Evolutionary conservation across 2,329 filamentous ascomycete genomes (phyloP), one percentile per base, ranked within the genome.

Genomic region (Colletotrichum tabaci): DNA sequence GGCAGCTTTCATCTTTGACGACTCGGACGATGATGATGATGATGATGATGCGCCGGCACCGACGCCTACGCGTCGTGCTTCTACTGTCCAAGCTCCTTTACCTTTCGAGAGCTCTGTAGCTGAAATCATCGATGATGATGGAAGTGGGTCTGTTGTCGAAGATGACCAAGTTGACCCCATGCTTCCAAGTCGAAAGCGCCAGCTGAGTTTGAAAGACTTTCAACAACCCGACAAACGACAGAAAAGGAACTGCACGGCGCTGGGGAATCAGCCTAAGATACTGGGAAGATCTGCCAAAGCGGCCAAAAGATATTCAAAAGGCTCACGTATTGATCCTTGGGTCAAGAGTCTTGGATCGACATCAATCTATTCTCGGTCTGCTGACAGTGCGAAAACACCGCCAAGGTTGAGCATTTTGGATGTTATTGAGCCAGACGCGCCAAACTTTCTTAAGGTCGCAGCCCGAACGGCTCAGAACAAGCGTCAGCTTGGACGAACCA

Each of bases 351-450:
- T 23, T 10, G 69, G 61, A 53, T 23, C 53, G 21, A 18, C n/a
- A 16, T 5, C 30, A 18, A 18, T 40, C n/a, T 67, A 35, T 66
- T 75, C 46, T 46, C 40, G 53, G 9, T 2, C 42, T 63, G n/a
- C 30, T 26, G 58, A 1, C 80, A 86, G 30, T 42, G 46, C 46
- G 18, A 60, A 71, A n/a, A 53, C 65, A 13, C 68, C 68, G n/a
- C 88, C 88, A 4, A 80, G 78, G 23, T 82, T 92, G 23, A 87
- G 90, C 74, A 91, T 92, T 66, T 77, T 92, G n/a, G 90, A 92
- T 78, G 85, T 90, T 26, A 82, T 87, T 55, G 85, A 87, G 72
- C 77, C 82, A 2, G 76, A 83, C 68, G 87, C 89, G 0, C 90
- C 90, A 1, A 80, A 78, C 2, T 92, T 92, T 73, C 80, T 92